Percentiles rank a stretch among this genome's conserved stretches.
Evolutionary conservation across 2,329 filamentous ascomycete species (phyloP).

Genomic region (Penicillium paneum): DNA sequence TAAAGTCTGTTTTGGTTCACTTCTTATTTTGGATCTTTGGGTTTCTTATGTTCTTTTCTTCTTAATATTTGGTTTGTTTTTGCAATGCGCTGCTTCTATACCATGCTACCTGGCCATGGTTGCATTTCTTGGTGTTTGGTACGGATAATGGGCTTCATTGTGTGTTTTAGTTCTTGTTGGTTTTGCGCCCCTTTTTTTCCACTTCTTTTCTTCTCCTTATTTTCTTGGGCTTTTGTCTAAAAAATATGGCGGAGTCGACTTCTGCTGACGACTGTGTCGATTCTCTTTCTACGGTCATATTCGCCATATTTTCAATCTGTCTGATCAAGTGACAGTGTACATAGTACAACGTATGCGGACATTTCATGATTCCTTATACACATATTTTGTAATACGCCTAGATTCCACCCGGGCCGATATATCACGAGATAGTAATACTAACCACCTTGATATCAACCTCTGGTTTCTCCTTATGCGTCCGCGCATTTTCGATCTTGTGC

Average conservation of each 20-base stretch:
- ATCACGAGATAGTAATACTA: constrained; percentile 58
- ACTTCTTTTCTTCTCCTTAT: background rate
- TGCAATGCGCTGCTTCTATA: background rate
- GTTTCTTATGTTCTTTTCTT: background rate
- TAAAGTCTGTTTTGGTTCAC: constrained; percentile 7
- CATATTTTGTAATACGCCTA: background rate
- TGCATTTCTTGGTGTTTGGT: constrained; percentile 6
- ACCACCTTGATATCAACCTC: constrained; percentile 97
- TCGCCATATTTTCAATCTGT: background rate
- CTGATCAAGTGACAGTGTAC: background rate
- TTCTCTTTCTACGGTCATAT: background rate
- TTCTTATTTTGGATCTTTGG: background rate
- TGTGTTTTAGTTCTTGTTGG: background rate
- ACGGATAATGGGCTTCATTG: background rate
- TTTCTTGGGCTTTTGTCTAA: background rate
- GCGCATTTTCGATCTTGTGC: constrained; percentile 89
- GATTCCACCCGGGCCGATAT: background rate
- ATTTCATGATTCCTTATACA: constrained; percentile 1
- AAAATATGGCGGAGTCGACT: background rate
- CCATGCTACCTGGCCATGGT: constrained; percentile 1
- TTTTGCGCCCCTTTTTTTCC: background rate
- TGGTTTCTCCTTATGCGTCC: constrained; percentile 86
- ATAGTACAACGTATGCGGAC: constrained; percentile 1
- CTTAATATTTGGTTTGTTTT: background rate
- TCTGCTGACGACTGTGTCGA: background rate